Conservation (phyloP, 768 basidiomycete genomes). For the Fistulinella prunicolor region DNA sequence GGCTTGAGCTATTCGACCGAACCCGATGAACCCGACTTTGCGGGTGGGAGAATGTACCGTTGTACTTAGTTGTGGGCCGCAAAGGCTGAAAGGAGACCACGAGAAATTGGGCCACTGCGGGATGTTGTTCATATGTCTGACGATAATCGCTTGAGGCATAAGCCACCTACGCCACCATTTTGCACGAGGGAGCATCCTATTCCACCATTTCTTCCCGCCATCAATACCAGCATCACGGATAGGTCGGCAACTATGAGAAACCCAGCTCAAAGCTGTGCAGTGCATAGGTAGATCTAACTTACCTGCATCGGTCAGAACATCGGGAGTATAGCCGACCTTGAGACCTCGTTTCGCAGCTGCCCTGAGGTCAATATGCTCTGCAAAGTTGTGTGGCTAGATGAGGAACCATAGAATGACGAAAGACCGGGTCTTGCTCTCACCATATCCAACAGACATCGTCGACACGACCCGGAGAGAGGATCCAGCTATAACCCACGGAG, state of each 20-base stretch:
- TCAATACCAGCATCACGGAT: conserved; percentile 85
- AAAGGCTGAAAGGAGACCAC: conserved; percentile 84
- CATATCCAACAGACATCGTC: conserved; percentile 90
- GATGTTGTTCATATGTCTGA: too few species aligned
- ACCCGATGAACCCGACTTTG: conserved; percentile 89
- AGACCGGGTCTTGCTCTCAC: conserved; percentile 42
- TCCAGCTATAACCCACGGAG: conserved; percentile 55
- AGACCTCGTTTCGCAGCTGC: conserved; percentile 60
- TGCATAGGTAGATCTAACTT: conserved; percentile 6
- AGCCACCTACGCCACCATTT: conserved; percentile 54
- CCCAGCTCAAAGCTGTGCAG: background rate
- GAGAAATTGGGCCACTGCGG: conserved; percentile 71
- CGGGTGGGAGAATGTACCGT: conserved; percentile 47
- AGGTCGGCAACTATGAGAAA: conserved; percentile 79
- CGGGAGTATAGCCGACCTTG: conserved; percentile 87
- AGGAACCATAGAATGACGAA: background rate
- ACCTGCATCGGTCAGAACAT: conserved; percentile 92
- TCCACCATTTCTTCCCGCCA: conserved; percentile 84
- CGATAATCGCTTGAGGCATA: too few species aligned
- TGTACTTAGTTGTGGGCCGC: conserved; percentile 77
- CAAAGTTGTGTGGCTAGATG: background rate
- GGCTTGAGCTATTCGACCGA: conserved; percentile 90
- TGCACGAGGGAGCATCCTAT: conserved; percentile 63
- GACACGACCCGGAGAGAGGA: conserved; percentile 76
- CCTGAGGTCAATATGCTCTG: conserved; percentile 79